Evolutionary conservation across 352 stramenopile species (phyloP).

Genomic region (Phytophthora hybrid): DNA sequence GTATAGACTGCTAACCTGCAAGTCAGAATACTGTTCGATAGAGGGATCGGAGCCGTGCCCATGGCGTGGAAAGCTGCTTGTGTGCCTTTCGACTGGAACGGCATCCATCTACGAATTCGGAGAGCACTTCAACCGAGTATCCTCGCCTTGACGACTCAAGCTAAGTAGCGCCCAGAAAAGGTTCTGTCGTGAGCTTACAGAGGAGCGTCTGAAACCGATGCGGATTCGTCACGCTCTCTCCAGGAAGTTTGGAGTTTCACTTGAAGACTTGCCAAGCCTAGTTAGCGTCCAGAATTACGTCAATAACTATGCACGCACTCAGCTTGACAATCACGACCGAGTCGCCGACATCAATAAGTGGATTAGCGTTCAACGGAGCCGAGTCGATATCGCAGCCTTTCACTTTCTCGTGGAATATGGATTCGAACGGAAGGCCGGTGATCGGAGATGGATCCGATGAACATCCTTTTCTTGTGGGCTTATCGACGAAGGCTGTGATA

Average conservation of each 20-base stretch:
- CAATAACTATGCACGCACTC: conserved; percentile 10
- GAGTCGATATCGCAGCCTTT: neutral
- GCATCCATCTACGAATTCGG: neutral
- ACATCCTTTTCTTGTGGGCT: no score
- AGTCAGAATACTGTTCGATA: neutral
- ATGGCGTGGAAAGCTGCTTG: neutral
- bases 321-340: conserved; percentile 14
- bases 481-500: no score
- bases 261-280: neutral
- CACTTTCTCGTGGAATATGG: neutral
- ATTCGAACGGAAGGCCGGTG: neutral
- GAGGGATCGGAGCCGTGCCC: neutral
- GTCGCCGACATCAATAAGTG: conserved; percentile 5
- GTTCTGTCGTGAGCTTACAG: conserved; percentile 7
- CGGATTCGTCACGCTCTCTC: conserved; percentile 4
- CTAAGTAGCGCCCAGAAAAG: neutral
- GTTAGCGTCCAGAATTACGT: conserved; percentile 10
- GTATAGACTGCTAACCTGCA: neutral
- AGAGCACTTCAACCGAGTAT: neutral
- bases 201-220: neutral
- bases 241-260: neutral
- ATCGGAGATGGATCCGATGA: conserved; percentile 13
- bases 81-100: neutral
- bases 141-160: neutral
- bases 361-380: neutral